Percentiles rank a stretch among this genome's conserved stretches.
Conservation (phyloP, 805 yeast species). For the Dipodascus albidus region DNA sequence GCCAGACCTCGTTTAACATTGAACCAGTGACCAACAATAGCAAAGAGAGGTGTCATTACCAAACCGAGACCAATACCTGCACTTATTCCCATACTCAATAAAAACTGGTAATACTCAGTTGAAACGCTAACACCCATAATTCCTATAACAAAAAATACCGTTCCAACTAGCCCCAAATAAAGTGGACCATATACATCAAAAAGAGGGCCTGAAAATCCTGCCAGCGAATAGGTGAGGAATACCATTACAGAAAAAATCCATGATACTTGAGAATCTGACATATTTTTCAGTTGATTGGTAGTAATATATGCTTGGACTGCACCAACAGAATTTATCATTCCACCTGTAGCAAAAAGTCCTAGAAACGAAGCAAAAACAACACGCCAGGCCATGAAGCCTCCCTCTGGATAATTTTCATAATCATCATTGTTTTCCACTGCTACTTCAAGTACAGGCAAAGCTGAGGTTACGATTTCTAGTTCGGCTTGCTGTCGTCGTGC, state of each 20-base stretch:
- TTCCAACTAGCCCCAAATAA: slow-evolving; percentile 34
- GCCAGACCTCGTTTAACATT: slow-evolving; percentile 46
- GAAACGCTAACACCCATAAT: slow-evolving; percentile 46
- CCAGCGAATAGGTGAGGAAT: slow-evolving; percentile 36
- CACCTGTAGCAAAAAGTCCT: slow-evolving; percentile 44
- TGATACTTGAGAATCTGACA: slow-evolving; percentile 38
- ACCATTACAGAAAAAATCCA: slow-evolving; percentile 56
- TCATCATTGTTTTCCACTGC: slow-evolving; percentile 2
- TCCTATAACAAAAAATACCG: slow-evolving; percentile 38
- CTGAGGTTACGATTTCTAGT: no score
- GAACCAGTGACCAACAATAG: slow-evolving; percentile 61
- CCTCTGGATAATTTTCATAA: slow-evolving; percentile 35
- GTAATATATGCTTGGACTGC: slow-evolving; percentile 51
- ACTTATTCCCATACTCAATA: slow-evolving; percentile 44
- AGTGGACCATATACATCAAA: slow-evolving; percentile 52
- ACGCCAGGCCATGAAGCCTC: slow-evolving; percentile 44
- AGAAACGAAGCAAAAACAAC: slow-evolving; percentile 48
- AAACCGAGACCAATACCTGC: slow-evolving; percentile 51
- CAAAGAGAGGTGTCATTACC: slow-evolving; percentile 47
- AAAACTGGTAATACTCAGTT: slow-evolving; percentile 44
- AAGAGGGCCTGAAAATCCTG: slow-evolving; percentile 43
- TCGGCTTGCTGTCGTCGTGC: no score
- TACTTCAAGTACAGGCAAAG: no score
- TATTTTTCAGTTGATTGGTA: slow-evolving; percentile 38
- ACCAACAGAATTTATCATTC: slow-evolving; percentile 48